A percentile compares a stretch with the other conserved stretches of the same genome.
These are phyloP conservation scores for Ramalina intermedia DNA, from an alignment of 495 filamentous ascomycete species.

Conservation along the genomic window DNA sequence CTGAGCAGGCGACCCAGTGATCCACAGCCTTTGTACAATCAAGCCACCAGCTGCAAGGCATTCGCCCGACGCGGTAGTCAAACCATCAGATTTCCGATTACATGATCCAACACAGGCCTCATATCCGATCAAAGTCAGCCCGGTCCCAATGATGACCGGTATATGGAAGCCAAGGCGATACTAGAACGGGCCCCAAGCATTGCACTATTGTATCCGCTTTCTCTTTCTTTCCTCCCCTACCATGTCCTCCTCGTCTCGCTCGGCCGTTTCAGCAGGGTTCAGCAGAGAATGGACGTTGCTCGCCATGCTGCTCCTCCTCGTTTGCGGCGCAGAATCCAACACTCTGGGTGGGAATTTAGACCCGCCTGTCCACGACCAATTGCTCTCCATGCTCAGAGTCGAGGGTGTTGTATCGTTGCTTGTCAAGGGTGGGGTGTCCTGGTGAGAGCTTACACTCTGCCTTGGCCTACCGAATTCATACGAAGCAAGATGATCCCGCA, in stretches of 20 bases:
- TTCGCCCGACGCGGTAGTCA: too few species aligned
- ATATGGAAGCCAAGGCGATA: not conserved
- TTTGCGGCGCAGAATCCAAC: slow-evolving; percentile 40
- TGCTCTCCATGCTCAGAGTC: slow-evolving; percentile 36
- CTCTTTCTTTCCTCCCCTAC: slow-evolving; percentile 59
- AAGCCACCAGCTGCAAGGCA: too few species aligned
- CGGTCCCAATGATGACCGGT: not conserved
- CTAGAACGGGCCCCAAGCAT: too few species aligned
- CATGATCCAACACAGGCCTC: too few species aligned
- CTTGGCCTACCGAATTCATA: slow-evolving; percentile 62
- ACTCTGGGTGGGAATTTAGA: slow-evolving; percentile 28
- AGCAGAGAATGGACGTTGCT: slow-evolving; percentile 65
- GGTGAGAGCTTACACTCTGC: slow-evolving; percentile 45
- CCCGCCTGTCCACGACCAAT: slow-evolving; percentile 38
- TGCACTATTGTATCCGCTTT: slow-evolving; percentile 44
- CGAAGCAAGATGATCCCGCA: slow-evolving; percentile 65
- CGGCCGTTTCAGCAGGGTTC: slow-evolving; percentile 72
- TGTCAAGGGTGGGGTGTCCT: slow-evolving; percentile 52
- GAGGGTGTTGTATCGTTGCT: slow-evolving; percentile 33
- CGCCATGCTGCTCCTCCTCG: slow-evolving; percentile 58
- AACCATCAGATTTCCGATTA: too few species aligned
- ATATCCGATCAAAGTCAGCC: too few species aligned
- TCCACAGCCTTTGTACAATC: too few species aligned
- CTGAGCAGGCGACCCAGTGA: too few species aligned
- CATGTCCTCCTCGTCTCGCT: slow-evolving; percentile 53